Evolutionary conservation across 2,329 filamentous ascomycete genomes (phyloP).

Genomic region (Verticillium nonalfalfae): DNA sequence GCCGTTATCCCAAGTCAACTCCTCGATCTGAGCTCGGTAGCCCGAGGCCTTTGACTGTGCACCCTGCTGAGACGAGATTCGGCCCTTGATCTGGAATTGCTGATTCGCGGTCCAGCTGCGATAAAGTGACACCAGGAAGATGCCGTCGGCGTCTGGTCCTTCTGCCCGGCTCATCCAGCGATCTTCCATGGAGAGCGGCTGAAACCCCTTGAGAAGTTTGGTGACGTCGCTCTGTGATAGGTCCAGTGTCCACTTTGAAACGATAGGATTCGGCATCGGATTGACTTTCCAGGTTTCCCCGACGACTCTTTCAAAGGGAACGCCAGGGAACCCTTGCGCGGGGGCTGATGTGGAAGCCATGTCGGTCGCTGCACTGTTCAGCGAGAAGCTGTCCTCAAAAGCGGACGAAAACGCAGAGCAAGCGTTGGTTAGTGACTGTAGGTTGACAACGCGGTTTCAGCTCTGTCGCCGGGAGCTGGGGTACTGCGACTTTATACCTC

Average conservation of each 20-base stretch:
- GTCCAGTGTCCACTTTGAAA: background rate
- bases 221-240: background rate
- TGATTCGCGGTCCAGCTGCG: conserved; percentile 6
- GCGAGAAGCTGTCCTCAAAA: too few relatives aligned
- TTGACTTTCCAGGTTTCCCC: background rate
- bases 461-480: too few relatives aligned
- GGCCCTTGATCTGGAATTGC: background rate
- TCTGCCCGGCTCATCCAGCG: conserved; percentile 5
- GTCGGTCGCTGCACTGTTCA: background rate
- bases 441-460: too few relatives aligned
- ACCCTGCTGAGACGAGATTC: background rate
- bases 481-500: too few relatives aligned
- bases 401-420: too few relatives aligned
- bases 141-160: conserved; percentile 1
- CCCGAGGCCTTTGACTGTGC: too few relatives aligned
- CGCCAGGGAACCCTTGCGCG: background rate
- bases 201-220: conserved; percentile 2
- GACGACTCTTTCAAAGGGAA: background rate
- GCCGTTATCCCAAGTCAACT: too few relatives aligned
- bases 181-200: conserved; percentile 5
- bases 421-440: too few relatives aligned
- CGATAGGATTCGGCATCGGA: conserved; percentile 1
- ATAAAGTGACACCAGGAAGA: conserved; percentile 1
- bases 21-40: too few relatives aligned
- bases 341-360: background rate